These are phyloP conservation scores for Emmonsia crescens DNA, from an alignment of 2,329 filamentous ascomycete species.

Conservation along the genomic window DNA sequence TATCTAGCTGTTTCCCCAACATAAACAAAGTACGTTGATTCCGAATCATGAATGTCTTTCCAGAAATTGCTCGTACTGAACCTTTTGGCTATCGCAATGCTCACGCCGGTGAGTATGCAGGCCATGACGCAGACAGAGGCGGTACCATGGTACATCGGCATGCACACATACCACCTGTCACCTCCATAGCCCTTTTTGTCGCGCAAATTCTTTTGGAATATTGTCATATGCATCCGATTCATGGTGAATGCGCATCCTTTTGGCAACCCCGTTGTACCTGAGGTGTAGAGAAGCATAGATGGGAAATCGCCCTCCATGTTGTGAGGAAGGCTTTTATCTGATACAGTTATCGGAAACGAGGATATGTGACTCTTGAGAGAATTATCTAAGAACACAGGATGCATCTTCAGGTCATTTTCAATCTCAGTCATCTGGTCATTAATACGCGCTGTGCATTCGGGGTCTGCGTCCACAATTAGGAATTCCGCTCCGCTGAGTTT, in stretches of 20 bases:
- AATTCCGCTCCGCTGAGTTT: slow-evolving; percentile 46
- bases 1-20: slow-evolving; percentile 70
- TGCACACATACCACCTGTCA: slow-evolving; percentile 64
- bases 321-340: slow-evolving; percentile 46
- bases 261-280: slow-evolving; percentile 64
- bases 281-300: slow-evolving; percentile 59
- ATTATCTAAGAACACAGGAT: slow-evolving; percentile 43
- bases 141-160: slow-evolving; percentile 69
- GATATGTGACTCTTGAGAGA: slow-evolving; percentile 39
- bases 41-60: slow-evolving; percentile 56
- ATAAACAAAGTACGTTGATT: slow-evolving; percentile 62
- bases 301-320: slow-evolving; percentile 44
- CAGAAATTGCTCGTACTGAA: slow-evolving; percentile 64
- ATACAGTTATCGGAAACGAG: slow-evolving; percentile 40
- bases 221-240: slow-evolving; percentile 33
- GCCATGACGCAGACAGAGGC: slow-evolving; percentile 50
- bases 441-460: slow-evolving; percentile 45
- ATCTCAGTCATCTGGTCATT: slow-evolving; percentile 41
- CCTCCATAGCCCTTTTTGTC: slow-evolving; percentile 21
- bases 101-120: slow-evolving; percentile 43
- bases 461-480: slow-evolving; percentile 49
- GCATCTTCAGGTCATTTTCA: slow-evolving; percentile 48
- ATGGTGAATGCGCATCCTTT: slow-evolving; percentile 58
- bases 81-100: slow-evolving; percentile 30
- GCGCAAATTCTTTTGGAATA: slow-evolving; percentile 24